Conservation (phyloP, 106 monocot species). For the Iris macrosiphon region DNA sequence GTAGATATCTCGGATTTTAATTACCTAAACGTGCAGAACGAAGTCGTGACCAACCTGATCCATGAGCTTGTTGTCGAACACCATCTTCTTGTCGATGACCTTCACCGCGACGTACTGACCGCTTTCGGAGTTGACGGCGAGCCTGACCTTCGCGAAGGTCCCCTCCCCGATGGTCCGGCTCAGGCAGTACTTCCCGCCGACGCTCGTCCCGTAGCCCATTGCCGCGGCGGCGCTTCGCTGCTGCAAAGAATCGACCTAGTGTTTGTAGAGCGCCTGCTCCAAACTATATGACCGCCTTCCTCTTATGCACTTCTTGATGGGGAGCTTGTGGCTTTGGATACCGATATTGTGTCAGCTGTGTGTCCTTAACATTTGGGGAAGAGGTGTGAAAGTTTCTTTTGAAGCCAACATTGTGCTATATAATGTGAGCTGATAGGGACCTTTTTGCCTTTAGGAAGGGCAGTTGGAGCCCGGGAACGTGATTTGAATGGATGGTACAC, state of each 20-base stretch:
- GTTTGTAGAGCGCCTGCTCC: too few species aligned
- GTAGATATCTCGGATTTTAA: neutral
- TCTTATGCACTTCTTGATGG: neutral
- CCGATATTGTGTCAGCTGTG: too few species aligned
- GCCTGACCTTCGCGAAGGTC: constrained; percentile 65
- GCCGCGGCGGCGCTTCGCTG: neutral
- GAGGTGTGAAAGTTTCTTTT: too few species aligned
- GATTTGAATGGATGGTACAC: too few species aligned
- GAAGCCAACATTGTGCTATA: too few species aligned
- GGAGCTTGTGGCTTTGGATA: neutral
- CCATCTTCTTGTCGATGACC: constrained; percentile 66
- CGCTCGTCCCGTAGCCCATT: constrained; percentile 22
- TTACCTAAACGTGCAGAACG: neutral
- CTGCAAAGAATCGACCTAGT: neutral
- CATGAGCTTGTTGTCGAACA: constrained; percentile 39
- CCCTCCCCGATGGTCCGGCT: constrained; percentile 58
- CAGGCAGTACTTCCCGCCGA: constrained; percentile 52
- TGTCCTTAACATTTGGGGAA: too few species aligned
- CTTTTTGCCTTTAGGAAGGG: too few species aligned
- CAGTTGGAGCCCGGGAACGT: too few species aligned
- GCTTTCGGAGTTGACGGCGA: constrained; percentile 44
- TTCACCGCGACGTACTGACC: constrained; percentile 48
- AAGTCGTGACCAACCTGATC: constrained; percentile 29
- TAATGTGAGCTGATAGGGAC: too few species aligned
- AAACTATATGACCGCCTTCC: neutral